Base-by-base conservation (phyloP, 768 basidiomycete genomes). In the Serpula lacrymans region DNA sequence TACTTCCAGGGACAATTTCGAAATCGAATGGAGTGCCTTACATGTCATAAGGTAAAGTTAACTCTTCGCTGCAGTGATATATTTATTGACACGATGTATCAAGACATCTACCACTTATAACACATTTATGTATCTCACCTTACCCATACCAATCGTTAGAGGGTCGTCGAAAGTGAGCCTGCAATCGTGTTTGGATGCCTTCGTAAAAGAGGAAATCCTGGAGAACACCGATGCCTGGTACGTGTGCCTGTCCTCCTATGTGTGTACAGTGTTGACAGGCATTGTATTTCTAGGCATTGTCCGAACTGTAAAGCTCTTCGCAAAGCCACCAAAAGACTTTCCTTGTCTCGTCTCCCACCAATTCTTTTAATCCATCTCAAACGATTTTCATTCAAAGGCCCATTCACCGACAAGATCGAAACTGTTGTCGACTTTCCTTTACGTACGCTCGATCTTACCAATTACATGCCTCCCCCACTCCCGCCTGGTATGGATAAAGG, bases 51-150 rank as follows among this genome's bases (percentile, higher is more conserved):
- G 63, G 94, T 93, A 46, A 45, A 67, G 62, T 26, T 14, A 31
- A 41, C 14, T 21, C 6, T 37, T 37, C 29, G 28, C 24, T 26
- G 39, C 35, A 30, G 38, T 30, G 21, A 32, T 12, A n/a, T 38
- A 17, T 43, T 57, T 28, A 58, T 40, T 21, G 24, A 11, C 24
- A 28, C 33, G 31, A 26, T 27, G 29, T 34, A 37, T 24, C 8
- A 51, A 97, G 93, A 97, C 94, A 4, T 96, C 94, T 21, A 98
- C 93, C 20, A 97, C 94, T 4, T 98, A 94, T 53, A 96, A 97
- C 57, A 76, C 88, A 6, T 98, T 98, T 64, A 98, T 96, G 72
- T 94, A 93, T 47, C 74, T 99, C 38, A 85, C 91, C 37, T 59
- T 99, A 34, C 94, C 95, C 1, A 82, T 99, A 35, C 93, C 94